Evolutionary conservation across 352 stramenopile species (phyloP).

Genomic region (Phytophthora cajani): DNA sequence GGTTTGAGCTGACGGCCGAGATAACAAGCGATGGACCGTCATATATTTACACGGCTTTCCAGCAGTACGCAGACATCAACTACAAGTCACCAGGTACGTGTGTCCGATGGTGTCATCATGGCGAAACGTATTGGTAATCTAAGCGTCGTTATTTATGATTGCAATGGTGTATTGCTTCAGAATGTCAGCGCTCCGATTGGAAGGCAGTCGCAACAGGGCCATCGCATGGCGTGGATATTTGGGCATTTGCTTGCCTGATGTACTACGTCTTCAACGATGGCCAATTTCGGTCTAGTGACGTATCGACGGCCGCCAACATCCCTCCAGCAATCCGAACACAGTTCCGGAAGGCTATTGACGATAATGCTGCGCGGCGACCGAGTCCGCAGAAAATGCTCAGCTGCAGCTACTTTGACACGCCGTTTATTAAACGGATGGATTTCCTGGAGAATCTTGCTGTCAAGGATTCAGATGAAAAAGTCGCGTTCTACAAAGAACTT

Average conservation of each 20-base stretch:
- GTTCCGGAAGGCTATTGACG: slow-evolving; percentile 87
- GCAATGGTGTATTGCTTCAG: slow-evolving; percentile 39
- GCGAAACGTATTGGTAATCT: neutral
- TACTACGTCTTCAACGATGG: slow-evolving; percentile 85
- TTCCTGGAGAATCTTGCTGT: slow-evolving; percentile 94
- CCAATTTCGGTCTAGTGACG: slow-evolving; percentile 59
- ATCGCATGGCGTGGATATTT: slow-evolving; percentile 74
- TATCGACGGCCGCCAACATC: slow-evolving; percentile 72
- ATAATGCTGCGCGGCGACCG: slow-evolving; percentile 63
- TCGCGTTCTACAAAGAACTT: slow-evolving; percentile 95
- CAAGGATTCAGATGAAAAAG: slow-evolving; percentile 94
- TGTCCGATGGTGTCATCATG: slow-evolving; percentile 25
- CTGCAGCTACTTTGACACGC: slow-evolving; percentile 92
- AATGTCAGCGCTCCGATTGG: slow-evolving; percentile 87
- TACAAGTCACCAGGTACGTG: slow-evolving; percentile 78
- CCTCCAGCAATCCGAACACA: slow-evolving; percentile 67
- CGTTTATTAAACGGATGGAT: slow-evolving; percentile 93
- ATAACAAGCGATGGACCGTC: slow-evolving; percentile 83
- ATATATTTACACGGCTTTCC: slow-evolving; percentile 76
- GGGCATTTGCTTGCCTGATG: slow-evolving; percentile 77
- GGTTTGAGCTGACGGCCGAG: slow-evolving; percentile 92
- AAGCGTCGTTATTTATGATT: slow-evolving; percentile 11
- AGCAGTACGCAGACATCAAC: slow-evolving; percentile 87
- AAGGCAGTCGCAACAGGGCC: slow-evolving; percentile 57
- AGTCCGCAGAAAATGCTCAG: slow-evolving; percentile 88